Percentiles rank a stretch among this genome's conserved stretches.
These are phyloP conservation scores for Plasmodium relictum DNA, from an alignment of 169 alveolate species.

Conservation along the genomic window DNA sequence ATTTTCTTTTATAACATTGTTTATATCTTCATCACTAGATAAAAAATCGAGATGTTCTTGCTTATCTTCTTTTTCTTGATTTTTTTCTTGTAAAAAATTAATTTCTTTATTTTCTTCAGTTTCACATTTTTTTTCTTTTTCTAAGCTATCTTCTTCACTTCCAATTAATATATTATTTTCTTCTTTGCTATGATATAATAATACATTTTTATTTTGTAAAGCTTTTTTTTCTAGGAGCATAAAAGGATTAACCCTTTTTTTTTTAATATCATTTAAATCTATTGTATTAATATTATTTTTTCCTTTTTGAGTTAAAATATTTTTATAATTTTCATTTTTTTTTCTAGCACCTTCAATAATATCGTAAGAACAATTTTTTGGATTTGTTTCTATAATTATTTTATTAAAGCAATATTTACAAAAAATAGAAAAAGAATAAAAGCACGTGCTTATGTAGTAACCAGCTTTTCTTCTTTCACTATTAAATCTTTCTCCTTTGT, in stretches of 20 bases:
- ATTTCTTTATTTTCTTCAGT: neutral
- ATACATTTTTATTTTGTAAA: constrained; percentile 11
- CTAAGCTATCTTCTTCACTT: too few species aligned
- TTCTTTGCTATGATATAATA: neutral
- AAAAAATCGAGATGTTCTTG: neutral
- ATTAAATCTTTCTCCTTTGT: constrained; percentile 90
- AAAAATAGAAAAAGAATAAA: constrained; percentile 85
- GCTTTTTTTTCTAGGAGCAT: constrained; percentile 45
- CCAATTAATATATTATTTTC: neutral
- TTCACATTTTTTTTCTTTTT: neutral
- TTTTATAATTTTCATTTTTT: constrained; percentile 80
- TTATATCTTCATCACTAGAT: constrained; percentile 31
- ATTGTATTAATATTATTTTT: constrained; percentile 41
- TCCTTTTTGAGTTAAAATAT: constrained; percentile 45
- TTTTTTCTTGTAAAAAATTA: neutral
- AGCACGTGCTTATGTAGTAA: constrained; percentile 82
- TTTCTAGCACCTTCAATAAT: constrained; percentile 85
- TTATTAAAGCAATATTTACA: constrained; percentile 83
- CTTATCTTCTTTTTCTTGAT: neutral
- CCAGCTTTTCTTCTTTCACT: constrained; percentile 87
- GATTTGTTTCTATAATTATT: constrained; percentile 87
- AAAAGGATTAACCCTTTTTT: constrained; percentile 50
- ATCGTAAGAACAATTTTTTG: constrained; percentile 85
- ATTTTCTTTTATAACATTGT: constrained; percentile 42
- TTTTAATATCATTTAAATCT: constrained; percentile 47